These are phyloP conservation scores for Stephanocyclus meneghinianus DNA, from an alignment of 352 stramenopile species.

Conservation along the genomic window DNA sequence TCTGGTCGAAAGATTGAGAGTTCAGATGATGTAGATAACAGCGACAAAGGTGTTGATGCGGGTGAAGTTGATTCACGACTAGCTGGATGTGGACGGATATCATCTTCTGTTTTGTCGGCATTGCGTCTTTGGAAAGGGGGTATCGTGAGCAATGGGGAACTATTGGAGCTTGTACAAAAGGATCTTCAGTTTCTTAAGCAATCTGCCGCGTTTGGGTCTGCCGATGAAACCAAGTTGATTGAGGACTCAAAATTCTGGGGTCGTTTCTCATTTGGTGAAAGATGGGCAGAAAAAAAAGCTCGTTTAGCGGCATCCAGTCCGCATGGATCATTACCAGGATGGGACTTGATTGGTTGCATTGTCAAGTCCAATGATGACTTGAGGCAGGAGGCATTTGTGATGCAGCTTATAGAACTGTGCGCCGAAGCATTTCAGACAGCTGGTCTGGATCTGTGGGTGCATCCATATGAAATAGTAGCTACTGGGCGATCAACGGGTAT, in stretches of 20 bases:
- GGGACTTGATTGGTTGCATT: slow-evolving; percentile 95
- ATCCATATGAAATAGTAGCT: slow-evolving; percentile 95
- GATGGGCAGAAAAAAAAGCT: slow-evolving; percentile 91
- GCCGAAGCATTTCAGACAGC: slow-evolving; percentile 92
- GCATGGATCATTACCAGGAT: slow-evolving; percentile 87
- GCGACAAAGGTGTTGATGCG: slow-evolving; percentile 59
- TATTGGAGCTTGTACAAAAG: slow-evolving; percentile 82
- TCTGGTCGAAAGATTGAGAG: slow-evolving; percentile 7
- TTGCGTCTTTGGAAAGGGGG: slow-evolving; percentile 77
- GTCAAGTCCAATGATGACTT: slow-evolving; percentile 99
- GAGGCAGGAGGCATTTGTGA: slow-evolving; percentile 97
- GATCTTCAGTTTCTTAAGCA: slow-evolving; percentile 78
- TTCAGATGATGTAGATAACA: slow-evolving; percentile 14
- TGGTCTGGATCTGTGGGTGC: slow-evolving; percentile 90
- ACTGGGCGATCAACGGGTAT: slow-evolving; percentile 93
- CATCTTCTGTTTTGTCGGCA: slow-evolving; percentile 74
- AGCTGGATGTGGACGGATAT: slow-evolving; percentile 74
- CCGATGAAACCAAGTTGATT: slow-evolving; percentile 69
- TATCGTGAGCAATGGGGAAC: slow-evolving; percentile 77
- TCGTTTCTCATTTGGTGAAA: slow-evolving; percentile 90
- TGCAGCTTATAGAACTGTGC: slow-evolving; percentile 97
- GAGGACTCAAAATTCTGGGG: slow-evolving; percentile 83
- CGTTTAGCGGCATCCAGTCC: slow-evolving; percentile 87
- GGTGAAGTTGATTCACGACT: slow-evolving; percentile 76
- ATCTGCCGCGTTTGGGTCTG: slow-evolving; percentile 47